These are phyloP conservation scores for Ustilago curta DNA, from an alignment of 1,284 basidiomycete genomes.

Conservation along the genomic window DNA sequence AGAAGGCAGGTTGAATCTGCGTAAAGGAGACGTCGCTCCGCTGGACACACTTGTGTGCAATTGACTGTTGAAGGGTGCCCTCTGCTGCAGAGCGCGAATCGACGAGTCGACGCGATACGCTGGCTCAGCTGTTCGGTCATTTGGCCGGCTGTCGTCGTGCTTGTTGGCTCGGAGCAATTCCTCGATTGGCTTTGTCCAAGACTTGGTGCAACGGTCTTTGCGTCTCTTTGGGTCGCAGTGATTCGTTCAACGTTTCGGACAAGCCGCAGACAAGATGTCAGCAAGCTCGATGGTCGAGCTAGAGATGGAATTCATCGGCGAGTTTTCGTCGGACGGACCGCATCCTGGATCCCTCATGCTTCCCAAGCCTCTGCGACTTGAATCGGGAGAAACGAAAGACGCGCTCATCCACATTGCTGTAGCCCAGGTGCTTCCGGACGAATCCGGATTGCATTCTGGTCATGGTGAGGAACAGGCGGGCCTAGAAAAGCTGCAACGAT, in stretches of 20 bases:
- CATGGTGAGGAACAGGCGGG: constrained; percentile 13
- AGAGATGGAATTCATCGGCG: constrained; percentile 18
- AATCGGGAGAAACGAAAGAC: constrained; percentile 19
- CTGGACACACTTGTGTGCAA: too few relatives aligned
- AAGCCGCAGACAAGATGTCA: not conserved
- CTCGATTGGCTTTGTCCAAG: too few relatives aligned
- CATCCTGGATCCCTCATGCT: constrained; percentile 14
- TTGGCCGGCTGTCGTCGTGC: not conserved
- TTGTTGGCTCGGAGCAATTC: too few relatives aligned
- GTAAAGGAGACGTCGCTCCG: too few relatives aligned
- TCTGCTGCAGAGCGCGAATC: constrained; percentile 1
- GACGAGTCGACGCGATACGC: constrained; percentile 4
- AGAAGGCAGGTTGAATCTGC: too few relatives aligned
- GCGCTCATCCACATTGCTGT: constrained; percentile 42
- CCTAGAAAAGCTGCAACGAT: constrained; percentile 43
- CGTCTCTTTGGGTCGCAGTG: too few relatives aligned
- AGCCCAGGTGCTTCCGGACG: constrained; percentile 42
- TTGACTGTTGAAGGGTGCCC: not conserved
- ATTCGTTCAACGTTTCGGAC: not conserved
- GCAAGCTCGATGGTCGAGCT: not conserved
- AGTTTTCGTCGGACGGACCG: constrained; percentile 13
- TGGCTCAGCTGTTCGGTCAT: not conserved
- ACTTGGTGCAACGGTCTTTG: not conserved
- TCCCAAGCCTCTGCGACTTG: constrained; percentile 3
- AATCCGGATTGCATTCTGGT: constrained; percentile 26